Percentiles rank a stretch among this genome's conserved stretches.
Evolutionary conservation across 345 rosid species (phyloP).

Genomic region (Melaleuca alternifolia): DNA sequence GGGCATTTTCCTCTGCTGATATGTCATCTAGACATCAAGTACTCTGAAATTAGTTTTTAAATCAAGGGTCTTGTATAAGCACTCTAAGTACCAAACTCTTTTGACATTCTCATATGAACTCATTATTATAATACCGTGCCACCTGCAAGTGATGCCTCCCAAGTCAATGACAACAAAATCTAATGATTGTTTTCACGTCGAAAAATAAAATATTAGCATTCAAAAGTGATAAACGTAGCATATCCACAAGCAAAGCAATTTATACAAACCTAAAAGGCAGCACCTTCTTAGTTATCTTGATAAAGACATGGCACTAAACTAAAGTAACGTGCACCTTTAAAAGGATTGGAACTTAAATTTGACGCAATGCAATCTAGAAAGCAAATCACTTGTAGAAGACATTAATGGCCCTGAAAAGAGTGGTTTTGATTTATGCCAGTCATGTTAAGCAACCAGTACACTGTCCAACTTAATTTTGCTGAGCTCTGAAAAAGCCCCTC

Average conservation of each 20-base stretch:
- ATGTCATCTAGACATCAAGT: slow-evolving; percentile 32
- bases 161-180: not conserved
- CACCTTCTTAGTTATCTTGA: not conserved
- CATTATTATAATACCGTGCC: not conserved
- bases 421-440: not conserved
- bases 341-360: not conserved
- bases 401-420: not conserved
- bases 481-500: not conserved
- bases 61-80: not conserved
- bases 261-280: not conserved
- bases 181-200: not conserved
- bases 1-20: slow-evolving; percentile 23
- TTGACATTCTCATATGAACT: not conserved
- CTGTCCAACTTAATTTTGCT: not conserved
- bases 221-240: not conserved
- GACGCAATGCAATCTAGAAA: not conserved
- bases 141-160: not conserved
- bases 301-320: not conserved
- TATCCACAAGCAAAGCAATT: not conserved
- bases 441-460: not conserved
- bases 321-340: not conserved
- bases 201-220: not conserved
- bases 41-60: not conserved
- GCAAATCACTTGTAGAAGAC: not conserved
- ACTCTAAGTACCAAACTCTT: not conserved